phyloP scores from a whole-genome alignment of 2,329 filamentous ascomycete genomes.

The Colletotrichum euphorbiae region DNA sequence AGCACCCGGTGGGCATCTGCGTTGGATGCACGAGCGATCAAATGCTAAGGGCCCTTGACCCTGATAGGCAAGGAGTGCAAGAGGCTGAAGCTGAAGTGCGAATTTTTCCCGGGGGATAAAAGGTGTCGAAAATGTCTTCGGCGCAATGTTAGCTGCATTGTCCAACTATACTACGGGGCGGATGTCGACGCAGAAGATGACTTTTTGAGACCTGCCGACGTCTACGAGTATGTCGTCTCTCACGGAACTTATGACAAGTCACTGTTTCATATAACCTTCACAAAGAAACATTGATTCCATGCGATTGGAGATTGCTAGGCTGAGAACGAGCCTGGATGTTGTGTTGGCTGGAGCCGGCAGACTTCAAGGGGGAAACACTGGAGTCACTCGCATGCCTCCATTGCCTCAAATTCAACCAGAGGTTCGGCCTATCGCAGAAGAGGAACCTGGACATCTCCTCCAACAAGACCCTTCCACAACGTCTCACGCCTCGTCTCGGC shows the following conservation, averaged over 20 bases:
- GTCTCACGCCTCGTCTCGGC: fast-evolving
- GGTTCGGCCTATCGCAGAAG: fast-evolving
- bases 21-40: neutral
- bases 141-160: constrained; percentile 12
- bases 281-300: neutral
- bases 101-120: constrained; percentile 13
- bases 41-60: neutral
- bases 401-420: fast-evolving
- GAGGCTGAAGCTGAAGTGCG: constrained; percentile 32
- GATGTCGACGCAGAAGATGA: neutral
- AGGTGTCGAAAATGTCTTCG: constrained; percentile 19
- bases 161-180: constrained; percentile 3
- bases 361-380: neutral
- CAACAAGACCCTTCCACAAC: fast-evolving
- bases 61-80: constrained; percentile 23
- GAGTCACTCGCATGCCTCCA: neutral
- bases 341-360: neutral
- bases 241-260: fast-evolving
- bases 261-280: neutral
- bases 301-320: neutral
- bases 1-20: too few species aligned
- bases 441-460: fast-evolving
- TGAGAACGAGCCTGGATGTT: neutral
- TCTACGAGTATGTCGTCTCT: neutral
- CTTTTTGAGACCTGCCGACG: neutral